Percentiles rank a stretch among this genome's conserved stretches.
Conservation (phyloP, 768 basidiomycete genomes). For the Dioszegia crocea region DNA sequence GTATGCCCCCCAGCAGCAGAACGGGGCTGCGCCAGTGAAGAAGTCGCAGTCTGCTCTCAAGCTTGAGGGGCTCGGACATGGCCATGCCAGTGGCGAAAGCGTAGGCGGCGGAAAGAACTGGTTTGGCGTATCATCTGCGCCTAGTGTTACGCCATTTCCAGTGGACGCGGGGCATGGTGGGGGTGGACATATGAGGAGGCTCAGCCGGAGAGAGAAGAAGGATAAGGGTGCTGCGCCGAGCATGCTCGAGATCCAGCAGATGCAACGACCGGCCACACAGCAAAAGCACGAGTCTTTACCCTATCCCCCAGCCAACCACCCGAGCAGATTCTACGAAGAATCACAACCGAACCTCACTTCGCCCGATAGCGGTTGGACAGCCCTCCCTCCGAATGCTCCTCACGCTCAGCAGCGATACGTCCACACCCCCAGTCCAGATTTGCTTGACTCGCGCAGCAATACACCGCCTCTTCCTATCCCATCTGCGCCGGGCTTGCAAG, state of each 20-base stretch:
- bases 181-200: neutral
- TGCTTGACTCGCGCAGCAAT: neutral
- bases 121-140: neutral
- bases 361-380: slow-evolving; percentile 1
- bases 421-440: neutral
- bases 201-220: slow-evolving; percentile 19
- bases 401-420: neutral
- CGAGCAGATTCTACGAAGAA: slow-evolving; percentile 6
- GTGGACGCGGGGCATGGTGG: slow-evolving; percentile 23
- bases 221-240: slow-evolving; percentile 16
- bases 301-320: neutral
- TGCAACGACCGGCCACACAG: neutral
- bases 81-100: neutral
- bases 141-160: slow-evolving; percentile 32
- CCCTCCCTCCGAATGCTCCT: neutral
- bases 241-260: slow-evolving; percentile 27
- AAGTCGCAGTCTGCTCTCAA: neutral
- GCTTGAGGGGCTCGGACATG: slow-evolving; percentile 1
- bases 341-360: neutral
- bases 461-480: slow-evolving; percentile 15
- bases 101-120: slow-evolving; percentile 6
- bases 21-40: neutral
- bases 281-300: neutral
- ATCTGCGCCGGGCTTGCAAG: slow-evolving; percentile 2
- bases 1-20: slow-evolving; percentile 6